Base-by-base conservation (phyloP, 1,284 basidiomycete genomes). In the Pseudozyma hubeiensis region DNA sequence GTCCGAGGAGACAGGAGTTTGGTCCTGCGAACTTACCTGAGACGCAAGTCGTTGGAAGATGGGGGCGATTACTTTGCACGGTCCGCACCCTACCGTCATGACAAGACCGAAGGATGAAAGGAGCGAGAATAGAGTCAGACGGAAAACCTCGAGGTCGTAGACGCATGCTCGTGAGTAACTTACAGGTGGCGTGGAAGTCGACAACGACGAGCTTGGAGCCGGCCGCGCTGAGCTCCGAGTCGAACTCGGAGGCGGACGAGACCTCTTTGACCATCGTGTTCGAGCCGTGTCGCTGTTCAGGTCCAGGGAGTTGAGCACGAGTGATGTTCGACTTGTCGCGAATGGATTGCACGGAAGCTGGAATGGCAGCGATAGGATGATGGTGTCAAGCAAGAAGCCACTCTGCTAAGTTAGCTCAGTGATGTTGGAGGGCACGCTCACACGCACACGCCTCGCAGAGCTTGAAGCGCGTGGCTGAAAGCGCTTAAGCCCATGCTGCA, bases 111-210 rank as follows among this genome's bases (percentile, higher is more conserved):
- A 39, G 16, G 37, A 33, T 31, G n/a, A 13, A 31, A n/a, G 10
- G 33, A 35, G 10, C 11, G 33, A 31, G 10, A 29, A 30, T 7
- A 39, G 5, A 11, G 24, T 57, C 40, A 57, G 48, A 19, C 24
- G 5, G 16, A 46, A 10, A 16, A 34, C 19, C 7, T 37, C 10
- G 37, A 13, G 29, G 4, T 19, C n/a, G 10, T 41, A n/a, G 39
- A 17, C 9, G 16, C 19, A 10, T 37, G n/a, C 11, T 10, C 16
- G 34, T 7, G 33, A 17, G 39, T 5, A 13, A 75, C 72, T 67
- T 50, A 75, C 72, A 75, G 5, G 56, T 44, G 30, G 72, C 72
- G 43, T 75, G 72, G n/a, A 75, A 75, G 60, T 75, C 72, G 43
- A 75, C 72, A 19, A 75, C 72, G 30, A 75, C 72, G 8, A 71